Evolutionary conservation across 176 grass and related monocot genomes (phyloP).

Genomic region (Paspalum notatum): DNA sequence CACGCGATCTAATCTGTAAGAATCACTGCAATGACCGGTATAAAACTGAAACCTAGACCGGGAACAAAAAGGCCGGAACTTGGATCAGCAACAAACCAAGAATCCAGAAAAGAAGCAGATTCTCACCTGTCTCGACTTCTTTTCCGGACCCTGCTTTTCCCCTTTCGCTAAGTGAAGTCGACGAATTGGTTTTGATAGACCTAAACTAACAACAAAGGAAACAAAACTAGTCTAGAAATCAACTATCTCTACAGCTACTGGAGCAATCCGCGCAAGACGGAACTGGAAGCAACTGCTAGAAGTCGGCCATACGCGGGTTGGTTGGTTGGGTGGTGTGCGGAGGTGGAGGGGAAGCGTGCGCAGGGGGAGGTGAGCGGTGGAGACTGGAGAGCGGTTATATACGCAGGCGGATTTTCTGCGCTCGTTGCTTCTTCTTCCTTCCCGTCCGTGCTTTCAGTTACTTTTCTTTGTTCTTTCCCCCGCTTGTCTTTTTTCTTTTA

Average conservation of each 20-base stretch:
- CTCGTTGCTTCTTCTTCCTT: background rate
- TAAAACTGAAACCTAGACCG: constrained; percentile 2
- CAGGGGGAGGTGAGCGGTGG: constrained; percentile 42
- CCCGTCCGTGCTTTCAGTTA: background rate
- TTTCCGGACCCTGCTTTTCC: background rate
- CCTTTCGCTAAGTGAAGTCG: constrained; percentile 37
- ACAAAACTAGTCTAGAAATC: constrained; percentile 12
- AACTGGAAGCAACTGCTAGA: background rate
- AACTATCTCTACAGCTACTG: background rate
- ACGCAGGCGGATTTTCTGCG: constrained; percentile 42
- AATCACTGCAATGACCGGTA: background rate
- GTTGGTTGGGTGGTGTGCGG: background rate
- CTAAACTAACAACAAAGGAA: background rate
- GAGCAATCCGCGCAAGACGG: constrained; percentile 6
- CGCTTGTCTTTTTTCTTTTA: background rate
- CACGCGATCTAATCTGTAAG: background rate
- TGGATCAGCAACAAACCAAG: constrained; percentile 22
- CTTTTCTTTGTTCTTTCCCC: too few species aligned
- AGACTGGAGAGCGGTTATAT: constrained; percentile 44
- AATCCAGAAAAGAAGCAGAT: constrained; percentile 26
- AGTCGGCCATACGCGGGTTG: background rate
- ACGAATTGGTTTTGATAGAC: constrained; percentile 42
- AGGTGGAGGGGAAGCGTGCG: constrained; percentile 14
- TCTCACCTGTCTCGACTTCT: constrained; percentile 40
- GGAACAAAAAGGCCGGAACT: constrained; percentile 8